These are phyloP conservation scores for Dissophora ornata DNA, from an alignment of 192 early-diverging fungal genomes.

Conservation along the genomic window DNA sequence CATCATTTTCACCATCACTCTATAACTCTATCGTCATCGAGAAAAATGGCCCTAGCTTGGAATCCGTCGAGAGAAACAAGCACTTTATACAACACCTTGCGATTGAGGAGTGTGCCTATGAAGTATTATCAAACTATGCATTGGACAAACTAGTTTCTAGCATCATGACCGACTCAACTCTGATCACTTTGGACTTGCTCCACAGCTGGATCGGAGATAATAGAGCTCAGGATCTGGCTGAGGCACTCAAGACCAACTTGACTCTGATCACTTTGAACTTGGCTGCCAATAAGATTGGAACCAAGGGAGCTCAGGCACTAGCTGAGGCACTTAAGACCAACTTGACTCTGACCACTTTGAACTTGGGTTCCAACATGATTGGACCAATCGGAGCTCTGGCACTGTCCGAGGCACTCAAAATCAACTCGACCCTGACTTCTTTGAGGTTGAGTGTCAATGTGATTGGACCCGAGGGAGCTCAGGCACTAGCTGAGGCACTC, in stretches of 20 bases:
- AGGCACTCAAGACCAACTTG: constrained; percentile 26
- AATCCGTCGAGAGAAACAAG: constrained; percentile 14
- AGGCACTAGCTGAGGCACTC: constrained; percentile 7
- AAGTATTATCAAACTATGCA: too few species aligned
- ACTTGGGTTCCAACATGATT: not conserved
- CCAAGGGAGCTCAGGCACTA: constrained; percentile 6
- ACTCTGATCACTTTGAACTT: constrained; percentile 25
- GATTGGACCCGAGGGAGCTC: not conserved
- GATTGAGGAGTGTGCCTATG: not conserved
- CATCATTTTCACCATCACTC: constrained; percentile 19
- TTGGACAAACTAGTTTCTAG: not conserved
- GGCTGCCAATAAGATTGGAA: not conserved
- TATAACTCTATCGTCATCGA: constrained; percentile 18
- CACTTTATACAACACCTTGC: not conserved
- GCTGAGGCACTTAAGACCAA: constrained; percentile 25
- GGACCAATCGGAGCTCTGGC: not conserved
- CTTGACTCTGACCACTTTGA: constrained; percentile 14
- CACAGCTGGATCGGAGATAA: not conserved
- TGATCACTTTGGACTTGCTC: constrained; percentile 6
- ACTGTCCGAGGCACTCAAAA: constrained; percentile 2
- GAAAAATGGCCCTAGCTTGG: not conserved
- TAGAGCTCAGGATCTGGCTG: constrained; percentile 7
- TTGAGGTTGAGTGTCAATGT: not conserved
- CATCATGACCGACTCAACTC: constrained; percentile 6
- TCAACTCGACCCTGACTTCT: not conserved